A percentile compares a stretch with the other conserved stretches of the same genome.
phyloP scores from a whole-genome alignment of 208 protist species.

The Porcisia hertigi region DNA sequence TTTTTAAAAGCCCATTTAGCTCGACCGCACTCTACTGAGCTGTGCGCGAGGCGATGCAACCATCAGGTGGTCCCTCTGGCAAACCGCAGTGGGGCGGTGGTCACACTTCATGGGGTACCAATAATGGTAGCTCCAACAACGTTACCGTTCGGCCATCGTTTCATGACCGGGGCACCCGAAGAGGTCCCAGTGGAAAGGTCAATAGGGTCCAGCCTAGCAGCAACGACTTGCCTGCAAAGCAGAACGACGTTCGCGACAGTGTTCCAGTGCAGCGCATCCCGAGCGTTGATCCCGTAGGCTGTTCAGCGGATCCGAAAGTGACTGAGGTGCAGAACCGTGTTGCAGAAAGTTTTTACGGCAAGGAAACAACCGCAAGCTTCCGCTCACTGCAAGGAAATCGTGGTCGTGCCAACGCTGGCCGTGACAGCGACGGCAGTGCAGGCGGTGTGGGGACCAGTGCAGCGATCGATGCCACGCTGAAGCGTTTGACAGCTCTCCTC shows the following conservation, averaged over 20 bases:
- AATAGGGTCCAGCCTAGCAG: not conserved
- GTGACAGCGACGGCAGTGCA: slow-evolving; percentile 2
- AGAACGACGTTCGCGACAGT: not conserved
- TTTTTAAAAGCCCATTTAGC: not conserved
- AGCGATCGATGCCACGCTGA: slow-evolving; percentile 36
- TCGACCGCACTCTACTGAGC: not conserved
- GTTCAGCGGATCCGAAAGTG: slow-evolving; percentile 8
- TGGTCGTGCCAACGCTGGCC: slow-evolving; percentile 14
- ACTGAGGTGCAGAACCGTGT: slow-evolving; percentile 35
- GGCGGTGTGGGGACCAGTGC: slow-evolving; percentile 24
- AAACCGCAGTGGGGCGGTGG: slow-evolving; percentile 1
- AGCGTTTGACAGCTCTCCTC: slow-evolving; percentile 41
- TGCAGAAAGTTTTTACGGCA: slow-evolving; percentile 27
- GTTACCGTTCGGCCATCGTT: slow-evolving; percentile 3
- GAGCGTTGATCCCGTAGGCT: not conserved
- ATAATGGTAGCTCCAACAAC: slow-evolving; percentile 3
- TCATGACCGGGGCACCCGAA: not conserved
- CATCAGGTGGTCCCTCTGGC: slow-evolving; percentile 1
- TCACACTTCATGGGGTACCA: slow-evolving; percentile 1
- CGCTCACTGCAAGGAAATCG: slow-evolving; percentile 30
- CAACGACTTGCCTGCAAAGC: slow-evolving; percentile 8
- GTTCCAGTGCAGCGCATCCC: not conserved
- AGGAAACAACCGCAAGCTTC: slow-evolving; percentile 8
- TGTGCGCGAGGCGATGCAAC: not conserved
- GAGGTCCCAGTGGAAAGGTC: slow-evolving; percentile 13